Conservation (phyloP, 2,329 filamentous ascomycete species). For the Fusarium drepaniforme region DNA sequence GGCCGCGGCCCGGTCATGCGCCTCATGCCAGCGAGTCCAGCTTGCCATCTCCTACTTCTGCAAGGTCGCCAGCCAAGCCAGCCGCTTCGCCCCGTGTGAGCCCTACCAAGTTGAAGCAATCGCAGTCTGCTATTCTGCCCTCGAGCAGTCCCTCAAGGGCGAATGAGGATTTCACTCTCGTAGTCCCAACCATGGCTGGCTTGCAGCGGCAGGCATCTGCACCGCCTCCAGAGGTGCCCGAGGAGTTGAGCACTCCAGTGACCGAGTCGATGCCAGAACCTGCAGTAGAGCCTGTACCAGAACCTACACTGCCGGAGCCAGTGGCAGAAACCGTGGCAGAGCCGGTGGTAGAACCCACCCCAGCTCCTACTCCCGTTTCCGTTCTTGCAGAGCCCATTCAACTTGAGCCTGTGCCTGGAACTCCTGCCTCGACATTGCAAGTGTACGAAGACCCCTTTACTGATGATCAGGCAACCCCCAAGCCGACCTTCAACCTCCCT, state of each 20-base stretch:
- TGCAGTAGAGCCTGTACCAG: constrained; percentile 6
- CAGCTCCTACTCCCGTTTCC: neutral
- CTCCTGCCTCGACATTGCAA: constrained; percentile 51
- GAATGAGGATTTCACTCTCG: constrained; percentile 67
- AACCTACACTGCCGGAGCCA: constrained; percentile 14
- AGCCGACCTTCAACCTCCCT: constrained; percentile 58
- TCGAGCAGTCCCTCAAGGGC: constrained; percentile 58
- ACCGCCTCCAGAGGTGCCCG: constrained; percentile 17
- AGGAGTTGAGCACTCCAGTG: constrained; percentile 23
- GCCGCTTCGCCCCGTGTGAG: constrained; percentile 57
- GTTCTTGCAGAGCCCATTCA: constrained; percentile 1
- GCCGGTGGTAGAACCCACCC: neutral
- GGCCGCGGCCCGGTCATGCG: constrained; percentile 60
- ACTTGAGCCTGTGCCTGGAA: constrained; percentile 22
- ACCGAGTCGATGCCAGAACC: constrained; percentile 21
- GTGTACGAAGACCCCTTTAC: constrained; percentile 75
- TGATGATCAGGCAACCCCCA: constrained; percentile 60
- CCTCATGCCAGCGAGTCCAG: constrained; percentile 65
- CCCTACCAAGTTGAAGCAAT: constrained; percentile 54
- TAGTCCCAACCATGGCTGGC: constrained; percentile 61
- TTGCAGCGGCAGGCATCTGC: constrained; percentile 43
- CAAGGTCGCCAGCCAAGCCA: constrained; percentile 46
- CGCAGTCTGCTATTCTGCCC: constrained; percentile 45
- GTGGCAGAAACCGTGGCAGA: constrained; percentile 15
- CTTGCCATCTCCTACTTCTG: constrained; percentile 58